These are phyloP conservation scores for Candida manassasensis DNA, from an alignment of 805 yeast genomes.

Conservation along the genomic window DNA sequence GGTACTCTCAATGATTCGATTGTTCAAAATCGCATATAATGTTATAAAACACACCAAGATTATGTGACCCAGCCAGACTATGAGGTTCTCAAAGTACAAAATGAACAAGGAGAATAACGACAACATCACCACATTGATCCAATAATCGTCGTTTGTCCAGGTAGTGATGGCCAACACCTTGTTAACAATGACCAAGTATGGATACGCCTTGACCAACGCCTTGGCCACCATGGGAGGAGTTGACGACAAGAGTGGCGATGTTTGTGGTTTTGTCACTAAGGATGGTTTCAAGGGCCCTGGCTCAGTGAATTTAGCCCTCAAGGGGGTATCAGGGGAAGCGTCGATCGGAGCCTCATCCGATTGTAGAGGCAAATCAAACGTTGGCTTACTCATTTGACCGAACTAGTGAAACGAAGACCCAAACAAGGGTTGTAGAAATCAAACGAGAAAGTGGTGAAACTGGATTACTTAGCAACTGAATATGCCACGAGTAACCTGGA, in stretches of 20 bases:
- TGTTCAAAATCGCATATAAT: slow-evolving; percentile 55
- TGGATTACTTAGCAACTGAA: too few species aligned
- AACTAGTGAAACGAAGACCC: too few species aligned
- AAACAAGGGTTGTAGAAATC: too few species aligned
- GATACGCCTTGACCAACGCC: slow-evolving; percentile 77
- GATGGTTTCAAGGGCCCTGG: slow-evolving; percentile 1
- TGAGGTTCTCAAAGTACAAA: slow-evolving; percentile 71
- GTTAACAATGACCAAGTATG: slow-evolving; percentile 73
- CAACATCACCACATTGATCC: slow-evolving; percentile 65
- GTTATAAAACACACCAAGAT: slow-evolving; percentile 59
- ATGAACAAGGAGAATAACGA: slow-evolving; percentile 53
- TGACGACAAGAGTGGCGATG: slow-evolving; percentile 79
- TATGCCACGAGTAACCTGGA: too few species aligned
- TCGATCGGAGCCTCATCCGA: slow-evolving; percentile 5
- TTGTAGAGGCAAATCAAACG: slow-evolving; percentile 1
- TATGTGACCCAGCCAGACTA: slow-evolving; percentile 80
- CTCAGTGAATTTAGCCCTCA: slow-evolving; percentile 26
- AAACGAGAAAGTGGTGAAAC: too few species aligned
- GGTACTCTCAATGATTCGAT: slow-evolving; percentile 53
- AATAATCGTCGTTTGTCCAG: slow-evolving; percentile 85
- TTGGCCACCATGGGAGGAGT: slow-evolving; percentile 92
- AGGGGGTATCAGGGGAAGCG: slow-evolving; percentile 12
- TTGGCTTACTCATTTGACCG: slow-evolving; percentile 3
- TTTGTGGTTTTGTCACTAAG: slow-evolving; percentile 32
- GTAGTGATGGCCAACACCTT: slow-evolving; percentile 68